Evolutionary conservation across 2,329 filamentous ascomycete genomes (phyloP).

Genomic region (Alternaria brassicicola): DNA sequence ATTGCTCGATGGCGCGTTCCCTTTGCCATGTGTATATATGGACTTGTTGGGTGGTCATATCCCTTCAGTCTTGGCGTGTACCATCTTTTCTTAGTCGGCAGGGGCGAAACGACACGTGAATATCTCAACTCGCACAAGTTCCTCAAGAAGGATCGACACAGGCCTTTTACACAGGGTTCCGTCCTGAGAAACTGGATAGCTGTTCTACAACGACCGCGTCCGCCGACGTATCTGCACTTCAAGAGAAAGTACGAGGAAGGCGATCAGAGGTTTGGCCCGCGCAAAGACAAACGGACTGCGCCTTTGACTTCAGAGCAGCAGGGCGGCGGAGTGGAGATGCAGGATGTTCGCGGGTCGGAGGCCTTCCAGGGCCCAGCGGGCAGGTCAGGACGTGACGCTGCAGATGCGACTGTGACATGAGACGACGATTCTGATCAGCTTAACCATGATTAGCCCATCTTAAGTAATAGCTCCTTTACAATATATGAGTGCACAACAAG

Average conservation of each 20-base stretch:
- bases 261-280: slow-evolving; percentile 78
- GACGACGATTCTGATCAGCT: background rate
- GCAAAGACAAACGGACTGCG: slow-evolving; percentile 59
- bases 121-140: slow-evolving; percentile 98
- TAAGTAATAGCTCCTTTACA: slow-evolving; percentile 4
- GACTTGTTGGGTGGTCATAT: slow-evolving; percentile 75
- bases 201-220: slow-evolving; percentile 81
- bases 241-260: slow-evolving; percentile 77
- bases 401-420: slow-evolving; percentile 19
- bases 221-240: slow-evolving; percentile 88
- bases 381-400: slow-evolving; percentile 24
- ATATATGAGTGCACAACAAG: slow-evolving; percentile 1
- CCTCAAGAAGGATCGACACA: slow-evolving; percentile 84
- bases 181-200: slow-evolving; percentile 78
- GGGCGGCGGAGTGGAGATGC: slow-evolving; percentile 72
- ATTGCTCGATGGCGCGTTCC: slow-evolving; percentile 76
- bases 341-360: slow-evolving; percentile 49
- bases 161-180: slow-evolving; percentile 83
- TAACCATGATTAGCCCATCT: slow-evolving; percentile 6
- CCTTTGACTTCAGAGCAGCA: slow-evolving; percentile 59
- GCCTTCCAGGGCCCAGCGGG: slow-evolving; percentile 45
- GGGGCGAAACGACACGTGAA: slow-evolving; percentile 94
- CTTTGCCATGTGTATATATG: slow-evolving; percentile 89
- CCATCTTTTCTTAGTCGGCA: slow-evolving; percentile 86
- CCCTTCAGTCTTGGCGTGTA: slow-evolving; percentile 84